These are phyloP conservation scores for Whalleya microplaca DNA, from an alignment of 2,329 filamentous ascomycete species.

Conservation along the genomic window DNA sequence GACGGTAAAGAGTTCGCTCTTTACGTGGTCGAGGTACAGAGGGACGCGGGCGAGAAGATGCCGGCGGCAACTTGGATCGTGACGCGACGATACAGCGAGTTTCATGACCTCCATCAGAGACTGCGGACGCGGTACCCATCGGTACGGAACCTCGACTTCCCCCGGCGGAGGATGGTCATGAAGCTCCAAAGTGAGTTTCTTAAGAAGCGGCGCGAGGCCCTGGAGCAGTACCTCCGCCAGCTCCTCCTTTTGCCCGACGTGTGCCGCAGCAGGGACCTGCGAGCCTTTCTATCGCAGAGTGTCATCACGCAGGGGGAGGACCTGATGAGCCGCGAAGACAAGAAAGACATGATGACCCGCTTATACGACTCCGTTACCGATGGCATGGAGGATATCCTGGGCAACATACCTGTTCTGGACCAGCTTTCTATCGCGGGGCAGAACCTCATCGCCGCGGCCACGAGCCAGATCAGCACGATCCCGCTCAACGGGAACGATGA, in stretches of 20 bases:
- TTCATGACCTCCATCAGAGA: slow-evolving; percentile 91
- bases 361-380: slow-evolving; percentile 97
- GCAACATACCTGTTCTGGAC: slow-evolving; percentile 93
- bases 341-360: slow-evolving; percentile 87
- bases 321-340: slow-evolving; percentile 62
- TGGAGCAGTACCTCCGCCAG: slow-evolving; percentile 84
- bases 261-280: slow-evolving; percentile 88
- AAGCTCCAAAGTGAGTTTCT: slow-evolving; percentile 96
- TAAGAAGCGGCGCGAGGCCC: slow-evolving; percentile 79
- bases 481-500: slow-evolving; percentile 58
- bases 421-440: slow-evolving; percentile 92
- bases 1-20: slow-evolving; percentile 93
- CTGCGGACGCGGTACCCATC: slow-evolving; percentile 84
- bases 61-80: slow-evolving; percentile 94
- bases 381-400: slow-evolving; percentile 96
- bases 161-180: slow-evolving; percentile 88
- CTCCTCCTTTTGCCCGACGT: slow-evolving; percentile 88
- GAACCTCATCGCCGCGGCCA: slow-evolving; percentile 80
- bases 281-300: slow-evolving; percentile 89
- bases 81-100: slow-evolving; percentile 93
- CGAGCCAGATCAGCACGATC: slow-evolving; percentile 63
- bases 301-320: slow-evolving; percentile 69
- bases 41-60: slow-evolving; percentile 93
- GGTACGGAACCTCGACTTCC: slow-evolving; percentile 89
- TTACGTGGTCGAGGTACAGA: slow-evolving; percentile 89